Evolutionary conservation across 1,284 basidiomycete species (phyloP).

Genomic region (Ganoderma lingzhi): DNA sequence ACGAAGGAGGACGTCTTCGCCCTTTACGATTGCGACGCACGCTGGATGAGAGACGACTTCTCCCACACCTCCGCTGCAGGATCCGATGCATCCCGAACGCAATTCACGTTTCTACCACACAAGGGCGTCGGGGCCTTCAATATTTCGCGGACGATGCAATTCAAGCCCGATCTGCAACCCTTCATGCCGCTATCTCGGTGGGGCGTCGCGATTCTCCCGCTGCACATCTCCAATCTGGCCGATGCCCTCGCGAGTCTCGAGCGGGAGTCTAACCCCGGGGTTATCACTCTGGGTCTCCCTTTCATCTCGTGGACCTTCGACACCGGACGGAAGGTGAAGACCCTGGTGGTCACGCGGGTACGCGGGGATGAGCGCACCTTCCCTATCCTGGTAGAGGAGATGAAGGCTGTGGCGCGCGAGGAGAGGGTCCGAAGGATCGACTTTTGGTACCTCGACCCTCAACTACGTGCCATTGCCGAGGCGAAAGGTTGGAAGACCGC

Average conservation of each 20-base stretch:
- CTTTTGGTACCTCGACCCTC: conserved; percentile 58
- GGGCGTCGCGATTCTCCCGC: conserved; percentile 47
- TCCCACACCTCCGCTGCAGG: conserved; percentile 20
- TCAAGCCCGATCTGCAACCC: conserved; percentile 24
- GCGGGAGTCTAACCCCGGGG: neutral
- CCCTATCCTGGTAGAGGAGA: conserved; percentile 46
- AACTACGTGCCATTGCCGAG: conserved; percentile 45
- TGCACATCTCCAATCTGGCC: neutral
- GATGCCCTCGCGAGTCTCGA: conserved; percentile 13
- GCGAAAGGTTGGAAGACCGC: conserved; percentile 48
- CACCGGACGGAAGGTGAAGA: conserved; percentile 36
- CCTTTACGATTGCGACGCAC: conserved; percentile 35
- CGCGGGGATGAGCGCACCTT: conserved; percentile 49
- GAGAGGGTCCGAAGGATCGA: conserved; percentile 55
- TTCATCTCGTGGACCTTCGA: conserved; percentile 39
- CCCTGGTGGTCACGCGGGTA: conserved; percentile 61
- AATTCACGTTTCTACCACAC: conserved; percentile 55
- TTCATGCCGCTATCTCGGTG: conserved; percentile 41
- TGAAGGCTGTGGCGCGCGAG: conserved; percentile 49
- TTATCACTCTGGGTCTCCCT: conserved; percentile 5
- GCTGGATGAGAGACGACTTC: conserved; percentile 35
- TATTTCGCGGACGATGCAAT: conserved; percentile 36
- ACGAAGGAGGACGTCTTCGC: conserved; percentile 30
- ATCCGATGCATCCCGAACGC: conserved; percentile 12
- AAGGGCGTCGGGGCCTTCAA: conserved; percentile 56